Evolutionary conservation across 2,329 filamentous ascomycete genomes (phyloP).

Genomic region (Aspergillus sp.): DNA sequence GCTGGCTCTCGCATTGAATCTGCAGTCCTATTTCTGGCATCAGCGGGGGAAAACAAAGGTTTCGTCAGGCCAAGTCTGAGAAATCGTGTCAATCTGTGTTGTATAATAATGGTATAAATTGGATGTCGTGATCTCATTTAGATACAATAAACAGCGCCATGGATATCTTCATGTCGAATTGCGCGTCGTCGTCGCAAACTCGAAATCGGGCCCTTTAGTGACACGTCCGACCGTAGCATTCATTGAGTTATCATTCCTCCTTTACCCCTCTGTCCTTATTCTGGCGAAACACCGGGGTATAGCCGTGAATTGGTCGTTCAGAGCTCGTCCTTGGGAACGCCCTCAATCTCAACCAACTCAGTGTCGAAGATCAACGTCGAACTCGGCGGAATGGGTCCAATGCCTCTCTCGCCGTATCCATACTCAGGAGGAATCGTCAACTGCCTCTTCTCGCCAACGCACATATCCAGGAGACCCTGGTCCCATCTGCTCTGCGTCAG

Average conservation of each 20-base stretch:
- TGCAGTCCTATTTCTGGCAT: slow-evolving; percentile 23
- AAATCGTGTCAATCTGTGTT: background rate
- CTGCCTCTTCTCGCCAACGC: slow-evolving; percentile 87
- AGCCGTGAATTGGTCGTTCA: background rate
- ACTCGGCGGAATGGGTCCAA: slow-evolving; percentile 80
- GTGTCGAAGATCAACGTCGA: slow-evolving; percentile 39
- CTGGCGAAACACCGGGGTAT: background rate
- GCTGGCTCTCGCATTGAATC: slow-evolving; percentile 14
- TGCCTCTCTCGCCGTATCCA: slow-evolving; percentile 73
- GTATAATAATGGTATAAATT: background rate
- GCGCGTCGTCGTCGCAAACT: background rate
- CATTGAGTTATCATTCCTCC: background rate
- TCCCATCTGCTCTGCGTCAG: slow-evolving; percentile 67
- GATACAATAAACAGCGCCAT: background rate
- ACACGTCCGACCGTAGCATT: background rate
- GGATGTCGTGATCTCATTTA: background rate
- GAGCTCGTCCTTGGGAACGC: slow-evolving; percentile 9
- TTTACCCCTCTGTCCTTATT: background rate
- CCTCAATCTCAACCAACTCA: slow-evolving; percentile 12
- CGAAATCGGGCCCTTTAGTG: background rate
- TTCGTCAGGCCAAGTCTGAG: background rate
- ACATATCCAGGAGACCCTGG: slow-evolving; percentile 86
- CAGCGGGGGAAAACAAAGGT: slow-evolving; percentile 17
- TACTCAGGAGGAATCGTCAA: slow-evolving; percentile 85
- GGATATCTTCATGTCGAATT: background rate